Conservation (phyloP, 306 rosid genomes). For the Styphnolobium japonicum region DNA sequence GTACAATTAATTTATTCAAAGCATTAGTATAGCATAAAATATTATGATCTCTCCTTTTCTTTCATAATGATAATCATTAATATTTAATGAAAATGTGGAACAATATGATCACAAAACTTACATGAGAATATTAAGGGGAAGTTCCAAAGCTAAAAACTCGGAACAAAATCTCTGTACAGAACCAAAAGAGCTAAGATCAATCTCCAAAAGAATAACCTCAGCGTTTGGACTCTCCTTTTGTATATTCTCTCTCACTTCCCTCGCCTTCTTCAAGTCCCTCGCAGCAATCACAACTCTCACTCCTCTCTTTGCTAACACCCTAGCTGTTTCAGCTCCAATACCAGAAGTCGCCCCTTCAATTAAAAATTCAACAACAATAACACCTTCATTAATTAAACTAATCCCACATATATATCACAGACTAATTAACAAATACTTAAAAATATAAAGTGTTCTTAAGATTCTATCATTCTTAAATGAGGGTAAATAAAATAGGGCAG, state of each 20-base stretch:
- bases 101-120: slow-evolving; percentile 31
- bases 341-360: slow-evolving; percentile 83
- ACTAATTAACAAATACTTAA: neutral
- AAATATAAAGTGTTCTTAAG: neutral
- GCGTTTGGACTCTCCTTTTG: slow-evolving; percentile 67
- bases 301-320: slow-evolving; percentile 90
- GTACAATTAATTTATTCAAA: slow-evolving; percentile 24
- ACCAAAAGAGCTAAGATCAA: slow-evolving; percentile 79
- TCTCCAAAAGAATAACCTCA: slow-evolving; percentile 63
- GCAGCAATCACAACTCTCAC: slow-evolving; percentile 85
- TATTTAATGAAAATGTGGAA: neutral
- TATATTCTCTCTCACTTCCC: slow-evolving; percentile 57
- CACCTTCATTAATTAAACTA: neutral
- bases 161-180: slow-evolving; percentile 77
- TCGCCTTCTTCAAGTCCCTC: slow-evolving; percentile 68
- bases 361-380: neutral
- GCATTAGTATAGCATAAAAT: neutral
- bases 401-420: slow-evolving; percentile 1
- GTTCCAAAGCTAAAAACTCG: slow-evolving; percentile 64
- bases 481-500: neutral
- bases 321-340: slow-evolving; percentile 91
- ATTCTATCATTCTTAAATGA: neutral
- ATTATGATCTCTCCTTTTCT: neutral
- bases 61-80: neutral
- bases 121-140: slow-evolving; percentile 89